A percentile compares a stretch with the other conserved stretches of the same genome.
Evolutionary conservation across 345 rosid genomes (phyloP).

Genomic region (Triadica sebifera): DNA sequence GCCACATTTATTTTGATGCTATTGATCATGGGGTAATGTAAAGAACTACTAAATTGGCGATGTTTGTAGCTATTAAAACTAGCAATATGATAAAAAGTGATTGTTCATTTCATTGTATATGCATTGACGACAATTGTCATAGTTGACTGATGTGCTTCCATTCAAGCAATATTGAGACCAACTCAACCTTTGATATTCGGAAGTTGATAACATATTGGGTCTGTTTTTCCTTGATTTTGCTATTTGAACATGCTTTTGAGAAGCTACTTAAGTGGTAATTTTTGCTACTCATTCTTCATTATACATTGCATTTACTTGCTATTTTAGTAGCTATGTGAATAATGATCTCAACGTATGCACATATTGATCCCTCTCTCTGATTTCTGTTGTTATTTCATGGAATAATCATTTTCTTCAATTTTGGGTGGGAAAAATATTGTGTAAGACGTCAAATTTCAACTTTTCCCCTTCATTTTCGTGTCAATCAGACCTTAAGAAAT

Average conservation of each 20-base stretch:
- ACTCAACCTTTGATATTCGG: conserved; percentile 22
- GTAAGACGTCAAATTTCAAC: no score
- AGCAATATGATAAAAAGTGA: neutral
- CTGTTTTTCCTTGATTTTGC: conserved; percentile 29
- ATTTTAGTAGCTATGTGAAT: neutral
- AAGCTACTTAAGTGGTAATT: conserved; percentile 33
- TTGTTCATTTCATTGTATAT: neutral
- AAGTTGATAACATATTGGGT: conserved; percentile 40
- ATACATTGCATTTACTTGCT: neutral
- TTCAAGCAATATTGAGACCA: conserved; percentile 34
- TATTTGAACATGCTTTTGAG: conserved; percentile 28
- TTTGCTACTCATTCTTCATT: neutral
- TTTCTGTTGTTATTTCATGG: no score
- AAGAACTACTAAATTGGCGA: neutral
- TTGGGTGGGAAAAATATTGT: no score
- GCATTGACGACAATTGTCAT: neutral
- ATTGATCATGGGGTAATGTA: neutral
- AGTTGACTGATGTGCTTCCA: conserved; percentile 30
- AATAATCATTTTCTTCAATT: no score
- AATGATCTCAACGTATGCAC: no score
- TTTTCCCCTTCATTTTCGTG: no score
- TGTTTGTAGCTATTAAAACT: no score
- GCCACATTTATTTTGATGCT: neutral
- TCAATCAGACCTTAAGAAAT: neutral
- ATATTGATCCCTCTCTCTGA: no score